Evolutionary conservation across 140 eudicot species (phyloP).

Genomic region (Oenanthe javanica): DNA sequence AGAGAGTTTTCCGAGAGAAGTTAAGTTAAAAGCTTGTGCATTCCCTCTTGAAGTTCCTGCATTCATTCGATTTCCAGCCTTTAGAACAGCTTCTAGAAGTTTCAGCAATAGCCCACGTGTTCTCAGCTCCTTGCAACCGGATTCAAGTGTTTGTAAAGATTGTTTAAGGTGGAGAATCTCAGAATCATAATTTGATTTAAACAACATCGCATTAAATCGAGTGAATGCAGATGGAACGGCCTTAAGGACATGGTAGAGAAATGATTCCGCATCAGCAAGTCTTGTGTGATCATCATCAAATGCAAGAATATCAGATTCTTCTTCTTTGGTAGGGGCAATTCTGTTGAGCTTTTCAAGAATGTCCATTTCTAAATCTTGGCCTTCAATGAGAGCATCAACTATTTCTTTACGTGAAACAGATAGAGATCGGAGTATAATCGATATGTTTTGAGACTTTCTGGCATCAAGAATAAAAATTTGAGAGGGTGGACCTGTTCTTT

Average conservation of each 20-base stretch:
- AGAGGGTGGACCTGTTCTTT: constrained; percentile 56
- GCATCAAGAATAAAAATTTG: constrained; percentile 72
- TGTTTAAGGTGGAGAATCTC: constrained; percentile 57
- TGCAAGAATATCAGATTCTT: constrained; percentile 44
- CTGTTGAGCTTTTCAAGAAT: constrained; percentile 69
- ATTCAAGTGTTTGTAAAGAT: constrained; percentile 52
- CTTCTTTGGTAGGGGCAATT: constrained; percentile 70
- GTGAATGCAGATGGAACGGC: constrained; percentile 85
- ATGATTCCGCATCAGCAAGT: constrained; percentile 93
- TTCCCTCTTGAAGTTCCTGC: constrained; percentile 97
- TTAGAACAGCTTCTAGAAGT: constrained; percentile 81
- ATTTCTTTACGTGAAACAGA: constrained; percentile 58
- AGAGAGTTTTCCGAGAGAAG: constrained; percentile 69
- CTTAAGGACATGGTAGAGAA: constrained; percentile 70
- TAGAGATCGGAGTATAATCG: constrained; percentile 73
- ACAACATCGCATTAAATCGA: constrained; percentile 72
- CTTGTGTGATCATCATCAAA: constrained; percentile 60
- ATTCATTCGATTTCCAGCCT: constrained; percentile 90
- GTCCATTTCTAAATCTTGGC: constrained; percentile 61
- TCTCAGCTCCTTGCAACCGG: constrained; percentile 74
- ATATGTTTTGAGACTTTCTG: constrained; percentile 68
- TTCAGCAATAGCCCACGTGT: constrained; percentile 73
- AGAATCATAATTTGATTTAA: constrained; percentile 49
- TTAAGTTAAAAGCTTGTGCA: constrained; percentile 85
- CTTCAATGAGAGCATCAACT: constrained; percentile 65